Conservation (phyloP, 148 eudicot genomes). For the Vaccinium darrowii region DNA sequence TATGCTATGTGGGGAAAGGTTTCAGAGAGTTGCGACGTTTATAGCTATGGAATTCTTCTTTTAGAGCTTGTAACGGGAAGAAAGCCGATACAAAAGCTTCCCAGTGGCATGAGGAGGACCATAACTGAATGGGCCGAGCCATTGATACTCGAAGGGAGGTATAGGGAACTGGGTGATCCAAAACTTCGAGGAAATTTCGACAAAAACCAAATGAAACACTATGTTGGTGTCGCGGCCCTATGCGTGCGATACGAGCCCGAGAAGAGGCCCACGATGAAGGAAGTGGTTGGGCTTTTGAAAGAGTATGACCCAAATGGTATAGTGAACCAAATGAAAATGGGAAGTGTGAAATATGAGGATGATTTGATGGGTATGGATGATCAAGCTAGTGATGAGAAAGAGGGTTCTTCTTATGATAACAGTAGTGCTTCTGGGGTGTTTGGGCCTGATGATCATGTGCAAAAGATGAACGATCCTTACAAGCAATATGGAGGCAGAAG, state of each 20-base stretch:
- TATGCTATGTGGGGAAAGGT: constrained; percentile 63
- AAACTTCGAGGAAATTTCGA: constrained; percentile 40
- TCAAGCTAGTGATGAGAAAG: constrained; percentile 27
- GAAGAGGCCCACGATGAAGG: constrained; percentile 47
- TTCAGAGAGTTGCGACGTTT: constrained; percentile 53
- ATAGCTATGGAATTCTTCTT: constrained; percentile 50
- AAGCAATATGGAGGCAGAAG: constrained; percentile 24
- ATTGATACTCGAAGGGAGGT: constrained; percentile 26
- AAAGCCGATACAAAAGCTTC: constrained; percentile 48
- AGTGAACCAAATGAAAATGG: constrained; percentile 19
- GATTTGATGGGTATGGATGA: constrained; percentile 43
- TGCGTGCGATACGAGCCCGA: constrained; percentile 48
- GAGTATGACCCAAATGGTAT: constrained; percentile 27
- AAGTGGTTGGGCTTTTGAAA: constrained; percentile 40
- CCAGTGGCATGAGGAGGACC: constrained; percentile 40
- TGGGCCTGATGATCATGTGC: constrained; percentile 30
- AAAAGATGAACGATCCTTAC: constrained; percentile 40
- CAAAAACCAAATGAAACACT: constrained; percentile 34
- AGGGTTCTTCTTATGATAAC: constrained; percentile 19
- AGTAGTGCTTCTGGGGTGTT: constrained; percentile 36
- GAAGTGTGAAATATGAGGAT: constrained; percentile 33
- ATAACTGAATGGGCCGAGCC: constrained; percentile 62
- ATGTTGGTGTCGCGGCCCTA: constrained; percentile 32
- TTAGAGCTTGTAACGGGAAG: constrained; percentile 42
- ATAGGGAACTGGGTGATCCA: constrained; percentile 43